Evolutionary conservation across 208 protist species (phyloP).

Genomic region (Crithidia acanthocephali): DNA sequence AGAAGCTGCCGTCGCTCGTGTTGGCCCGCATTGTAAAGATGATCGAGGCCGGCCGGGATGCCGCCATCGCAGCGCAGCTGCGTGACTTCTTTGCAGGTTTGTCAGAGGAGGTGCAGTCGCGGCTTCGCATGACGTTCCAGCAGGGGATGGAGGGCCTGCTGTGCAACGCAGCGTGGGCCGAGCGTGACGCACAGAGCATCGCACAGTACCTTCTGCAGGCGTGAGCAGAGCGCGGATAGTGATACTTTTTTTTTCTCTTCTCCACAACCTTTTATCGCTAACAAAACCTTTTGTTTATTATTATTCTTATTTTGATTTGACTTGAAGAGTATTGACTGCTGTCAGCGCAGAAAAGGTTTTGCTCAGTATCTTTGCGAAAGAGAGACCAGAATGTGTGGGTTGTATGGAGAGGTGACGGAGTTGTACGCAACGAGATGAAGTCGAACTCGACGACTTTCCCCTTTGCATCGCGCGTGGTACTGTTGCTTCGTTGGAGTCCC

Average conservation of each 20-base stretch:
- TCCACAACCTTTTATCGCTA: not conserved
- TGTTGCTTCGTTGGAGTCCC: no score
- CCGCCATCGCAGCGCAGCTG: constrained; percentile 40
- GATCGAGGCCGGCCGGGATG: constrained; percentile 49
- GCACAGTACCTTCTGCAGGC: constrained; percentile 19
- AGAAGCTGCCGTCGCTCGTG: constrained; percentile 56
- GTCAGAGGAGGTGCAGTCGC: constrained; percentile 23
- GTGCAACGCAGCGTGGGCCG: constrained; percentile 50
- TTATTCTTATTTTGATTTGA: not conserved
- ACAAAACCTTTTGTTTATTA: not conserved
- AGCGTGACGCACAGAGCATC: constrained; percentile 28
- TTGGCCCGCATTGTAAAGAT: constrained; percentile 56
- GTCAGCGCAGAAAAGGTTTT: no score
- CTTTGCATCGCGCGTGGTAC: no score
- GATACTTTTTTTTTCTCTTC: not conserved
- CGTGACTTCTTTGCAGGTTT: constrained; percentile 38
- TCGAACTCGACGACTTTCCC: no score
- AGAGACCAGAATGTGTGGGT: no score
- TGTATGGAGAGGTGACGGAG: no score
- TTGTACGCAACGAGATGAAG: no score
- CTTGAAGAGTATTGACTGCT: no score
- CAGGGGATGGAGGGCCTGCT: constrained; percentile 50
- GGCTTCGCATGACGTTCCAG: constrained; percentile 23
- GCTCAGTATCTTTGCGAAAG: no score
- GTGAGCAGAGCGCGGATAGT: not conserved